These are phyloP conservation scores for Clonostachys rosea DNA, from an alignment of 2,329 filamentous ascomycete species.

Conservation along the genomic window DNA sequence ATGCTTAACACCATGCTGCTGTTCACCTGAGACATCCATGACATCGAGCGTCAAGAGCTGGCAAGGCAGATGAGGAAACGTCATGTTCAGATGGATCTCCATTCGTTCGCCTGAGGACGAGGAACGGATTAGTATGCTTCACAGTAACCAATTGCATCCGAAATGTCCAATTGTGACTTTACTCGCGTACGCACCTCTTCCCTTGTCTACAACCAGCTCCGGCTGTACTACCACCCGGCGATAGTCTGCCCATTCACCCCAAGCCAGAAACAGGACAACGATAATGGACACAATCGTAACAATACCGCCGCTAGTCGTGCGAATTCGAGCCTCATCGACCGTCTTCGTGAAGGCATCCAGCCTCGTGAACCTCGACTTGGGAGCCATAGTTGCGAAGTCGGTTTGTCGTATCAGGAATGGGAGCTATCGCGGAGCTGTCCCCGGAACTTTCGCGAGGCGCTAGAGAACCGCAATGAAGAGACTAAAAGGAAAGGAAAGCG, in stretches of 20 bases:
- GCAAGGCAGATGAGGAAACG: conserved; percentile 90
- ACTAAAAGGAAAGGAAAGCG: background rate
- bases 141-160: no score
- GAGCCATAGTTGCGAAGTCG: conserved; percentile 56
- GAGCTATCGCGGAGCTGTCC: no score
- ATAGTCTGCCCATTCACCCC: conserved; percentile 97
- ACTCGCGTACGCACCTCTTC: conserved; percentile 60
- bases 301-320: conserved; percentile 91
- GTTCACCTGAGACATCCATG: conserved; percentile 97
- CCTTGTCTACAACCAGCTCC: conserved; percentile 94
- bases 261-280: conserved; percentile 81
- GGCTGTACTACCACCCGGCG: conserved; percentile 80
- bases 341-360: conserved; percentile 99
- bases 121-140: background rate
- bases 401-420: background rate
- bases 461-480: background rate
- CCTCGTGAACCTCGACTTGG: conserved; percentile 91
- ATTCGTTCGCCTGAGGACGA: conserved; percentile 75
- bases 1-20: conserved; percentile 90
- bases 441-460: no score
- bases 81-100: conserved; percentile 98
- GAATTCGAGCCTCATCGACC: conserved; percentile 93
- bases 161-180: conserved; percentile 1
- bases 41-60: conserved; percentile 95
- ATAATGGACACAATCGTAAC: conserved; percentile 90